Conservation (phyloP, 2,329 filamentous ascomycete genomes). For the Cytospora schulzeri region DNA sequence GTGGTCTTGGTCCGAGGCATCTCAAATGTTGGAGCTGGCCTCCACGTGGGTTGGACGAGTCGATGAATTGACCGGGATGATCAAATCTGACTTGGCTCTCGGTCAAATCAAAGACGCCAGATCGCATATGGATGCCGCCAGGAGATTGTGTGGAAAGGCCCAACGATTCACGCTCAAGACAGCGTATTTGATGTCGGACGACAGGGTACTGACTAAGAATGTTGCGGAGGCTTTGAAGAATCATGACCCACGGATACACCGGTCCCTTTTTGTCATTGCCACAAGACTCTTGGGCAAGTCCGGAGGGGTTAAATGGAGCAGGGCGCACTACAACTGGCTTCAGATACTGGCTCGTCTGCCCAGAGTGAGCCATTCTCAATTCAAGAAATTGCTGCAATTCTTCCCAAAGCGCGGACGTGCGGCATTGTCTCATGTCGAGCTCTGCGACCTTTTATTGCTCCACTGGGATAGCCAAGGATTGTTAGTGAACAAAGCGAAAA, state of each 20-base stretch:
- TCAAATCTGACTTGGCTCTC: constrained; percentile 10
- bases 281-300: constrained; percentile 5
- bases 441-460: constrained; percentile 35
- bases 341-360: constrained; percentile 32
- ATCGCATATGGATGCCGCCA: constrained; percentile 1
- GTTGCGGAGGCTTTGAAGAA: constrained; percentile 17
- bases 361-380: constrained; percentile 4
- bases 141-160: constrained; percentile 1
- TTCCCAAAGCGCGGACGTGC: constrained; percentile 25
- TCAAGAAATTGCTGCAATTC: constrained; percentile 22
- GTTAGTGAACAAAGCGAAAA: constrained; percentile 11
- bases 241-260: constrained; percentile 11
- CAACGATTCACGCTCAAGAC: constrained; percentile 15
- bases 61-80: neutral
- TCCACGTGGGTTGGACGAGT: constrained; percentile 21
- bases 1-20: neutral
- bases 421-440: constrained; percentile 29
- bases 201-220: constrained; percentile 1
- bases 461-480: constrained; percentile 38
- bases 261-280: constrained; percentile 13
- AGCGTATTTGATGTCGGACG: constrained; percentile 20
- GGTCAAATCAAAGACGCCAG: neutral
- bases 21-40: constrained; percentile 1
- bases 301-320: neutral
- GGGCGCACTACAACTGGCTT: constrained; percentile 34